Percentiles rank a stretch among this genome's conserved stretches.
phyloP scores from a whole-genome alignment of 2,329 filamentous ascomycete species.

The Trichoderma oligosporum region DNA sequence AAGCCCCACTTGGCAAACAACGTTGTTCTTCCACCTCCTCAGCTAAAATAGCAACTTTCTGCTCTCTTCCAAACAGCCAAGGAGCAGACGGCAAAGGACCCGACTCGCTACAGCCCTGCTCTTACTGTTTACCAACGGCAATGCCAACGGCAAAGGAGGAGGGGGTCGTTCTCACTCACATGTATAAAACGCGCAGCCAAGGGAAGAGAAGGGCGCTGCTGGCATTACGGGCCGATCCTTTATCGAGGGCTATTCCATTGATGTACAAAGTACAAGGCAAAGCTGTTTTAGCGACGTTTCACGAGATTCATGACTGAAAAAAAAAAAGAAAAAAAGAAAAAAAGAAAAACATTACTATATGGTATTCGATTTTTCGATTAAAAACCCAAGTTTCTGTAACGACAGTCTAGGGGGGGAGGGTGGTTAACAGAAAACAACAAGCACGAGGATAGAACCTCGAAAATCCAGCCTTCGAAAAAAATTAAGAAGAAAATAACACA shows the following conservation, averaged over 20 bases:
- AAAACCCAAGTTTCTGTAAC: conserved; percentile 14
- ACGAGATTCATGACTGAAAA: no score
- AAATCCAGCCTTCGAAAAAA: neutral
- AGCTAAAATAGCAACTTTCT: neutral
- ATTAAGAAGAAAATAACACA: conserved; percentile 1
- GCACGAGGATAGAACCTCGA: neutral
- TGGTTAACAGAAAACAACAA: neutral
- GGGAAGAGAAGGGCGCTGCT: neutral
- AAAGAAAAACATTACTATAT: neutral
- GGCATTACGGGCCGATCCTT: conserved; percentile 15
- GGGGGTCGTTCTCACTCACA: neutral
- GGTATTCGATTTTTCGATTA: neutral
- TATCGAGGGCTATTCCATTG: no score
- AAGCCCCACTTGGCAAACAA: conserved; percentile 2
- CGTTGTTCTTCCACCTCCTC: conserved; percentile 1
- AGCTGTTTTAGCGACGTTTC: no score
- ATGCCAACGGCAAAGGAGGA: conserved; percentile 1
- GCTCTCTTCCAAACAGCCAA: neutral
- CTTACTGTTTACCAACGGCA: no score
- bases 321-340: no score
- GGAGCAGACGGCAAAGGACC: conserved; percentile 12
- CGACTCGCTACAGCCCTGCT: conserved; percentile 10
- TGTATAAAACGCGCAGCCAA: neutral
- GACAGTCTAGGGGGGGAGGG: conserved; percentile 9
- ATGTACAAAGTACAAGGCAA: no score